These are phyloP conservation scores for Gamsiella multidivaricata DNA, from an alignment of 192 early-diverging fungal species.

Conservation along the genomic window DNA sequence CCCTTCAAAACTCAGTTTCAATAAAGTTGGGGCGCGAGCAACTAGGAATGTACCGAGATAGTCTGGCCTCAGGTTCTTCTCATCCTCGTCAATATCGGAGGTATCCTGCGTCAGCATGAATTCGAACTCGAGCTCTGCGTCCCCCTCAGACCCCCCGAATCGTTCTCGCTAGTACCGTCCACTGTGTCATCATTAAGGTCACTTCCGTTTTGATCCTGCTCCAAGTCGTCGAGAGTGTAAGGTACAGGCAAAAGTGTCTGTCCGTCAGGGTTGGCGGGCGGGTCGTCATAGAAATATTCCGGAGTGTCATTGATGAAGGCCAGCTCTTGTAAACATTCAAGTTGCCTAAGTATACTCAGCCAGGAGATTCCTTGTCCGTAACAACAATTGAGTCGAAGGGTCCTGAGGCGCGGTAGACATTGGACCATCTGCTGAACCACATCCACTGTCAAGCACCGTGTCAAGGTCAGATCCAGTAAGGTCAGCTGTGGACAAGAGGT, in stretches of 20 bases:
- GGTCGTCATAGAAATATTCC: neutral
- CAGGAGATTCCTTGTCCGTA: conserved; percentile 1
- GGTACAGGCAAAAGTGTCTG: too few species aligned
- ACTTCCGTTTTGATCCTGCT: neutral
- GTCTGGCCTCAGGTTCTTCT: neutral
- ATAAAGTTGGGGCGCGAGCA: conserved; percentile 4
- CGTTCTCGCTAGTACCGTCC: neutral
- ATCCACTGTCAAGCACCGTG: neutral
- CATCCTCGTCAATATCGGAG: neutral
- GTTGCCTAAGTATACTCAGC: neutral
- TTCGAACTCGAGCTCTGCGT: neutral
- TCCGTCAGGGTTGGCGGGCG: neutral
- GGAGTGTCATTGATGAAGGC: neutral
- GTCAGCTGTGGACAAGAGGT: neutral
- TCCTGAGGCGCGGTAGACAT: neutral
- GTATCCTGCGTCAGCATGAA: neutral
- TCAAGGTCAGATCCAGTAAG: neutral
- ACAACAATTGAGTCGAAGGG: conserved; percentile 9
- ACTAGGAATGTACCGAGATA: conserved; percentile 6
- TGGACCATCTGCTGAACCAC: neutral
- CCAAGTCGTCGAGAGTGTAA: too few species aligned
- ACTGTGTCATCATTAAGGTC: neutral
- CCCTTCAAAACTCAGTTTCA: neutral
- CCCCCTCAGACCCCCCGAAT: neutral
- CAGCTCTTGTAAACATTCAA: neutral